Base-by-base conservation (phyloP, 768 basidiomycete species). In the Plicaturopsis crispa region DNA sequence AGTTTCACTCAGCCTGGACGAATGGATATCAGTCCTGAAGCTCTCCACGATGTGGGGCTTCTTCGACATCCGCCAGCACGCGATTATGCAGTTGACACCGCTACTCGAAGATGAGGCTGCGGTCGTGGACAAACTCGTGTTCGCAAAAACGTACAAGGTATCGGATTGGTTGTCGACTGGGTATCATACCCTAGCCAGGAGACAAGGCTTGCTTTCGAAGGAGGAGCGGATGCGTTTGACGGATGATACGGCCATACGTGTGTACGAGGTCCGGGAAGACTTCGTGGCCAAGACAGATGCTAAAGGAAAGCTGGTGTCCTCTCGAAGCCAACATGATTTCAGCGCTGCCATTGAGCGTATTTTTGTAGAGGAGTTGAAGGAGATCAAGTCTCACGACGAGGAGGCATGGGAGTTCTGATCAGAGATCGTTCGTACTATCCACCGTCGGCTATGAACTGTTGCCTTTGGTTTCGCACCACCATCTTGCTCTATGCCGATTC, bases 21-120 rank as follows among this genome's bases (percentile, higher is more conserved):
- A 55, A 35, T 69, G 68, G 71, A 45, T 59, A 12, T 54, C 61
- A 0, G 55, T 64, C 16, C 46, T 66, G n/a, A 62, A 62, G 43
- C 48, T 70, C 16, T 49, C 68, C 5, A 57, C 47, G 5, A 60
- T 63, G 49, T 70, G 68, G 63, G 47, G 51, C 30, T 64, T 65
- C 35, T 42, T 50, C 14, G 35, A 41, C 11, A 35, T 67, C 21
- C 54, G 62, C 23, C 37, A 45, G 13, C 41, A 50, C 24, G 62
- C 63, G 3, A 49, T 64, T 12, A 12, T 53, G 4, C 39, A 46
- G 2, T 48, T 71, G 13, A 32, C 33, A n/a, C 14, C 16, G 6
- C 14, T 28, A 14, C 26, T 14, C 8, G 26, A 8, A 28, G 31
- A 8, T 13, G 30, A 31, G 4, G 12, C 32, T 4, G 14, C 18